These are phyloP conservation scores for Backusella psychrophila DNA, from an alignment of 192 early-diverging fungal species.

Conservation along the genomic window DNA sequence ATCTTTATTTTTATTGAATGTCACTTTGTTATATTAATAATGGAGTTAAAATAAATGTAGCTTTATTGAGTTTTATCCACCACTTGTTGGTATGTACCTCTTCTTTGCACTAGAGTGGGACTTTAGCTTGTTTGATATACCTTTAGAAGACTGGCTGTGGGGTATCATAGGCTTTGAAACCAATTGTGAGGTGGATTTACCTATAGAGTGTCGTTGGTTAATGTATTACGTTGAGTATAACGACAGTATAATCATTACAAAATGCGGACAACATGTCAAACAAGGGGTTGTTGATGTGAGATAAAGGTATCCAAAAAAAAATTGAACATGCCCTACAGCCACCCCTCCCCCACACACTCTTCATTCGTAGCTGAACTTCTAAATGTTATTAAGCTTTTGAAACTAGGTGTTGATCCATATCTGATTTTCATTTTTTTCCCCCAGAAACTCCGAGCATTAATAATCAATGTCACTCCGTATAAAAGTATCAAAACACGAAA, in stretches of 20 bases:
- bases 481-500: neutral
- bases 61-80: no score
- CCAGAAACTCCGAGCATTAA: neutral
- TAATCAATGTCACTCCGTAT: neutral
- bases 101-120: no score
- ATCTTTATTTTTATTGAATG: no score
- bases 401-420: no score
- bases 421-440: no score
- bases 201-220: neutral
- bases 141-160: constrained; percentile 24
- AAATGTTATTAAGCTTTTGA: no score
- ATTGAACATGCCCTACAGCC: neutral
- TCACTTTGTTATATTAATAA: no score
- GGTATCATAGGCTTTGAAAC: constrained; percentile 12
- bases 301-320: neutral
- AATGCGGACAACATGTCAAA: neutral
- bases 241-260: neutral
- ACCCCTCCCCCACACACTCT: neutral
- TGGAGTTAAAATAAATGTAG: no score
- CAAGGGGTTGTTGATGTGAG: neutral
- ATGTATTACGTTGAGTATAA: neutral
- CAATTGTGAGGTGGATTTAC: neutral
- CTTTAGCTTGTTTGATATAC: constrained; percentile 24
- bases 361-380: no score
- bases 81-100: no score